phyloP scores from a whole-genome alignment of 202 grass and related monocot species.

The Schoenoplectus triqueter region DNA sequence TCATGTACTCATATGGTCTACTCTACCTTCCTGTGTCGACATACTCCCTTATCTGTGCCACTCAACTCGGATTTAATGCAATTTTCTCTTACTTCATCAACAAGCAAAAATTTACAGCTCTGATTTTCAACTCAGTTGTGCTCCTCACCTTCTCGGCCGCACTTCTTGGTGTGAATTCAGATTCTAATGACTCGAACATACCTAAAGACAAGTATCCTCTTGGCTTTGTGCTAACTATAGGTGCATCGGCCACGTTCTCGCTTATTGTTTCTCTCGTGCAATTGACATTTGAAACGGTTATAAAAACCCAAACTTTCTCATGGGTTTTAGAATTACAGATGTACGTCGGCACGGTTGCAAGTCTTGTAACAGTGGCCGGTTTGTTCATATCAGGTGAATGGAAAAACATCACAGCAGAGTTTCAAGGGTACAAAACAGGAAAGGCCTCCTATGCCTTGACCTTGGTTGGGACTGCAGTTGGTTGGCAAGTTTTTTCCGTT shows the following conservation, averaged over 20 bases:
- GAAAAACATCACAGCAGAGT: slow-evolving; percentile 37
- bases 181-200: slow-evolving; percentile 29
- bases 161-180: slow-evolving; percentile 39
- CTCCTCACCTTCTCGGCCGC: slow-evolving; percentile 51
- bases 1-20: slow-evolving; percentile 65
- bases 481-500: slow-evolving; percentile 41
- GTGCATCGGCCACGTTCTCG: slow-evolving; percentile 42
- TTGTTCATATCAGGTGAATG: slow-evolving; percentile 46
- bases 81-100: slow-evolving; percentile 56
- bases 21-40: slow-evolving; percentile 62
- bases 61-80: slow-evolving; percentile 56
- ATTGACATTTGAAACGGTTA: slow-evolving; percentile 47
- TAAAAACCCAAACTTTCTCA: slow-evolving; percentile 38
- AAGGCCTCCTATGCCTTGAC: slow-evolving; percentile 43
- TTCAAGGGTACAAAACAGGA: slow-evolving; percentile 42
- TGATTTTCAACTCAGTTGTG: slow-evolving; percentile 58
- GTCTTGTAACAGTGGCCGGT: slow-evolving; percentile 26
- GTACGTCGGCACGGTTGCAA: slow-evolving; percentile 34
- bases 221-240: slow-evolving; percentile 52
- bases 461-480: slow-evolving; percentile 46
- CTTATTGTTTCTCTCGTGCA: slow-evolving; percentile 52
- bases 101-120: slow-evolving; percentile 48
- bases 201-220: slow-evolving; percentile 38
- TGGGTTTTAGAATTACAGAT: slow-evolving; percentile 44
- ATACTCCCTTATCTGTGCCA: slow-evolving; percentile 53